Evolutionary conservation across 2,329 filamentous ascomycete genomes (phyloP).

Genomic region (Aureobasidium zeae): DNA sequence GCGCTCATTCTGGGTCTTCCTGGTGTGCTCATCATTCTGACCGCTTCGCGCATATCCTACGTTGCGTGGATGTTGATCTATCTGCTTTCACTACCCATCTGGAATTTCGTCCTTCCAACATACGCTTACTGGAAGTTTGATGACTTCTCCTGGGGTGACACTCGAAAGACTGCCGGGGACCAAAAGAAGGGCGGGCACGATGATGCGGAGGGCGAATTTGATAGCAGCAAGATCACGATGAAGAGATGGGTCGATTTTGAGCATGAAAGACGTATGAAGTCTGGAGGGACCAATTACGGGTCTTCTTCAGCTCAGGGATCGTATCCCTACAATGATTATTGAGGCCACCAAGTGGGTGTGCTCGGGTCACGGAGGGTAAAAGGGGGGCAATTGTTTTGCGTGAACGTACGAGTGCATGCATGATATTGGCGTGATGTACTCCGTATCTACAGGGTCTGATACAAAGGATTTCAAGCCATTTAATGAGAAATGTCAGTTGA

Average conservation of each 20-base stretch:
- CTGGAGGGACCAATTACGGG: conserved; percentile 1
- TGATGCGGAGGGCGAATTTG: conserved; percentile 90
- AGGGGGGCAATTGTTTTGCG: not conserved
- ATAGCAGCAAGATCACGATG: conserved; percentile 98
- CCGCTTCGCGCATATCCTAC: conserved; percentile 86
- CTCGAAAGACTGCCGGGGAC: conserved; percentile 86
- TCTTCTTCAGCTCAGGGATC: conserved; percentile 6
- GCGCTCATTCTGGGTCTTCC: conserved; percentile 89
- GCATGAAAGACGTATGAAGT: conserved; percentile 37
- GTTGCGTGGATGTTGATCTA: conserved; percentile 97
- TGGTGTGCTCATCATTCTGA: conserved; percentile 81
- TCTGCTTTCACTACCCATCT: conserved; percentile 81
- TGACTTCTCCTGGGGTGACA: conserved; percentile 98
- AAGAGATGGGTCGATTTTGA: conserved; percentile 98
- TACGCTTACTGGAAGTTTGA: conserved; percentile 99
- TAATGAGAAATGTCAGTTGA: conserved; percentile 2
- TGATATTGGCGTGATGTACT: conserved; percentile 5
- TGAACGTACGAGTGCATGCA: too few relatives aligned
- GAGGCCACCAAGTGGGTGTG: conserved; percentile 1
- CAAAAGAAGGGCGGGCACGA: conserved; percentile 61
- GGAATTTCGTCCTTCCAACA: conserved; percentile 90
- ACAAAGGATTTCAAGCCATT: not conserved
- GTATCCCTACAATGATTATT: not conserved
- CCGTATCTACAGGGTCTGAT: not conserved
- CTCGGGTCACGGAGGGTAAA: not conserved